Percentiles rank a stretch among this genome's conserved stretches.
Evolutionary conservation across 495 filamentous ascomycete species (phyloP).

Genomic region (Penicillium cataractarum): DNA sequence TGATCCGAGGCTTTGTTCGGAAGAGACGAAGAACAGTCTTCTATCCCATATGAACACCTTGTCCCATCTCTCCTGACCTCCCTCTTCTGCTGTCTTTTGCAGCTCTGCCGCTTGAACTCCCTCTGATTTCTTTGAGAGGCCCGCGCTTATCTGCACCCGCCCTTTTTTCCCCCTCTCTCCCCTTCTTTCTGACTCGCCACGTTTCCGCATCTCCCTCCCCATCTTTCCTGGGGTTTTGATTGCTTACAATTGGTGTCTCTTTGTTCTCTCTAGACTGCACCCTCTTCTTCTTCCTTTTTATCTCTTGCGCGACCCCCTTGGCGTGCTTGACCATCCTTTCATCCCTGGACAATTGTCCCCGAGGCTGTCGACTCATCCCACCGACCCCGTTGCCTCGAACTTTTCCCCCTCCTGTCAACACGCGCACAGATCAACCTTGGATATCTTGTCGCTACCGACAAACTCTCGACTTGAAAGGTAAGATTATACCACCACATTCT

Average conservation of each 20-base stretch:
- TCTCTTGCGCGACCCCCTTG: constrained; percentile 2
- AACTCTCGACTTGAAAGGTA: constrained; percentile 13
- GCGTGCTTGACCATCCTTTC: constrained; percentile 15
- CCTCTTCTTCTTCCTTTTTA: background rate
- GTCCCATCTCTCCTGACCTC: no score
- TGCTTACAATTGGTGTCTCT: constrained; percentile 11
- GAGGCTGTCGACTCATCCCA: constrained; percentile 26
- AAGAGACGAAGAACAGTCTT: background rate
- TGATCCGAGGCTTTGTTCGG: background rate
- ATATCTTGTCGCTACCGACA: background rate
- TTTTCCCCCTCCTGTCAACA: background rate
- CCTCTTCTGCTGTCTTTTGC: no score
- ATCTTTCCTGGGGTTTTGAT: background rate
- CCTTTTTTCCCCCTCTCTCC: background rate
- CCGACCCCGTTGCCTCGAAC: constrained; percentile 3
- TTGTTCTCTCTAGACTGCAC: constrained; percentile 14
- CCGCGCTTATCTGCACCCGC: constrained; percentile 19
- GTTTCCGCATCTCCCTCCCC: background rate
- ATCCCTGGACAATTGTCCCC: constrained; percentile 21
- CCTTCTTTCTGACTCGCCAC: constrained; percentile 8
- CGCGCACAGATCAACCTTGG: constrained; percentile 3
- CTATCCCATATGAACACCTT: background rate
- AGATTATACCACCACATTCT: constrained; percentile 11
- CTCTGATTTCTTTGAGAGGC: background rate
- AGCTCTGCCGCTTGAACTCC: no score